phyloP scores from a whole-genome alignment of 2,329 filamentous ascomycete genomes.

The Chaetomiaceae sp. region DNA sequence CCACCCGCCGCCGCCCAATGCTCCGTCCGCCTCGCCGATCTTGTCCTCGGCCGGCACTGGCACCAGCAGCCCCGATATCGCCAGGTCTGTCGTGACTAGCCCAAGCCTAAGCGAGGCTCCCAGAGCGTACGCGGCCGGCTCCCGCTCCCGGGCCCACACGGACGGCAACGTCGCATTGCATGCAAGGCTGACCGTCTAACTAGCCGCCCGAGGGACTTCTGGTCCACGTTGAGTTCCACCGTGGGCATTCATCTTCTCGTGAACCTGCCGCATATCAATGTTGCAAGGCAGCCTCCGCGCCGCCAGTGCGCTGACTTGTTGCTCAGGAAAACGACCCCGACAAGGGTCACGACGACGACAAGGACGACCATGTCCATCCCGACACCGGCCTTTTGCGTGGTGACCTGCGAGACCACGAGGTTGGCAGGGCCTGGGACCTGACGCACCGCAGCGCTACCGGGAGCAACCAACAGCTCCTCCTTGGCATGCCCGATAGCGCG shows the following conservation, averaged over 20 bases:
- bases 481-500: conserved; percentile 39
- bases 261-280: not conserved
- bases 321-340: not conserved
- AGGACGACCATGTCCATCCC: conserved; percentile 19
- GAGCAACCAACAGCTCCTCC: conserved; percentile 44
- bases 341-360: conserved; percentile 12
- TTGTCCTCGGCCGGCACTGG: not conserved
- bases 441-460: conserved; percentile 23
- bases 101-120: no score
- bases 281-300: not conserved
- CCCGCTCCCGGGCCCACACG: not conserved
- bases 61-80: conserved; percentile 21
- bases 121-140: no score
- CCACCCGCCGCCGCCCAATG: conserved; percentile 23
- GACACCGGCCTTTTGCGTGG: conserved; percentile 23
- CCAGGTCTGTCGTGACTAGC: not conserved
- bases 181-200: no score
- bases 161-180: no score
- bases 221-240: no score
- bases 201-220: no score
- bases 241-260: not conserved
- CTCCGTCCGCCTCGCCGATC: conserved; percentile 1
- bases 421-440: conserved; percentile 43
- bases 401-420: conserved; percentile 27
- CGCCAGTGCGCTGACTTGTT: no score